Evolutionary conservation across 2,329 filamentous ascomycete genomes (phyloP).

Genomic region (Catunica adiposa): DNA sequence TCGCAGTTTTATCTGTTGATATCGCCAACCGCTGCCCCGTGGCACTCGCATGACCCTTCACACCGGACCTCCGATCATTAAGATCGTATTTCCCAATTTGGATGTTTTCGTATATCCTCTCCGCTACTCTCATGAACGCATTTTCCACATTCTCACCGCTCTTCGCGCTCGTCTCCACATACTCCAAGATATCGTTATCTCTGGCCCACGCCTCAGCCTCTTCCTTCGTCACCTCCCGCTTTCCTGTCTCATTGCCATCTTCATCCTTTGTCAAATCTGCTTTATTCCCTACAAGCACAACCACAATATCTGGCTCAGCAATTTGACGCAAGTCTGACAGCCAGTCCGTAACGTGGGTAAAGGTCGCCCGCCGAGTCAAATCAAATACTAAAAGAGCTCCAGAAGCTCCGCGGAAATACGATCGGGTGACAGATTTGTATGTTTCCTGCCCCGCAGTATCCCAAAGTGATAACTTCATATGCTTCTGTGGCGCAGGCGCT

Average conservation of each 20-base stretch:
- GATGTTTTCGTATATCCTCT: slow-evolving; percentile 93
- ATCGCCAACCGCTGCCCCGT: slow-evolving; percentile 28
- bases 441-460: slow-evolving; percentile 95
- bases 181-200: slow-evolving; percentile 72
- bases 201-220: slow-evolving; percentile 86
- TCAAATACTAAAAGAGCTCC: slow-evolving; percentile 79
- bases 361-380: slow-evolving; percentile 71
- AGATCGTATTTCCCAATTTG: slow-evolving; percentile 89
- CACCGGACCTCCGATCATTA: slow-evolving; percentile 79
- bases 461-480: slow-evolving; percentile 92
- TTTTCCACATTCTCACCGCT: slow-evolving; percentile 85
- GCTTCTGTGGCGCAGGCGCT: slow-evolving; percentile 34
- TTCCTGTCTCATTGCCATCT: slow-evolving; percentile 21
- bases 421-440: slow-evolving; percentile 89
- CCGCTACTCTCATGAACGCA: slow-evolving; percentile 83
- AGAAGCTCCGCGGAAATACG: slow-evolving; percentile 70
- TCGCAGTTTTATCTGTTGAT: slow-evolving; percentile 24
- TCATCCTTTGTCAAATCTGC: slow-evolving; percentile 50
- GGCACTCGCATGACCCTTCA: slow-evolving; percentile 53
- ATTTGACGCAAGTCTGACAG: slow-evolving; percentile 86
- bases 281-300: slow-evolving; percentile 93
- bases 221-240: slow-evolving; percentile 61
- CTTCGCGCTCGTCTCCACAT: slow-evolving; percentile 94
- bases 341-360: slow-evolving; percentile 81
- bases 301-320: slow-evolving; percentile 86